phyloP scores from a whole-genome alignment of 169 alveolate species.

The Plasmodium coatneyi region DNA sequence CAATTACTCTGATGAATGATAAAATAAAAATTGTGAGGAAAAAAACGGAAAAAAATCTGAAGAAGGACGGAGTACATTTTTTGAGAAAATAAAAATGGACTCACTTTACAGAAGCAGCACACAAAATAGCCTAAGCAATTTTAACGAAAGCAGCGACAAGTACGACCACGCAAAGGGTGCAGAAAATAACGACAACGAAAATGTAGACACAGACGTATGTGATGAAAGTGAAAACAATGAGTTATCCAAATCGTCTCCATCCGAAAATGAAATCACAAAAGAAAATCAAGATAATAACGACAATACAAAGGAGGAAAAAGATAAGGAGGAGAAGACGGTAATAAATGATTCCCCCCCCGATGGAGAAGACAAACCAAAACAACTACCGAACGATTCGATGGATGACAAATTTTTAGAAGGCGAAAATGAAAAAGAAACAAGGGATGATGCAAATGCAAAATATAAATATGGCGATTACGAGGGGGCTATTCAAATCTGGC shows the following conservation, averaged over 20 bases:
- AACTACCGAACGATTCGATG: neutral
- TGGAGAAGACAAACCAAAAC: neutral
- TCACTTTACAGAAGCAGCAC: neutral
- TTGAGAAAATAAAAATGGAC: slow-evolving; percentile 2
- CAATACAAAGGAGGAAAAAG: neutral
- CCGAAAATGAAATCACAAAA: neutral
- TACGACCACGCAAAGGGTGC: neutral
- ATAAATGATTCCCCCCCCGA: neutral
- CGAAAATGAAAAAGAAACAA: slow-evolving; percentile 58
- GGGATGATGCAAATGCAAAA: slow-evolving; percentile 74
- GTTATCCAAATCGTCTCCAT: neutral
- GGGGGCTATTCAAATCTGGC: slow-evolving; percentile 64
- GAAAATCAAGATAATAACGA: neutral
- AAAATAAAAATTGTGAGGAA: neutral
- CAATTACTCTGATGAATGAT: neutral
- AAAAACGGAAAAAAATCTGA: neutral
- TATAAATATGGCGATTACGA: slow-evolving; percentile 62
- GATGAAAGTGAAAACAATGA: slow-evolving; percentile 5
- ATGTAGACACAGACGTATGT: neutral
- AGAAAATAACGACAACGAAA: neutral
- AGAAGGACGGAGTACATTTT: neutral
- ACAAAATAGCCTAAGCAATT: neutral
- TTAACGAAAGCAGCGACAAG: neutral
- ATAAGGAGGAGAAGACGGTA: neutral
- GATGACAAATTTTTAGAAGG: slow-evolving; percentile 7